A percentile compares a stretch with the other conserved stretches of the same genome.
Conservation (phyloP, 345 rosid genomes). For the Rhodamnia rubescens region DNA sequence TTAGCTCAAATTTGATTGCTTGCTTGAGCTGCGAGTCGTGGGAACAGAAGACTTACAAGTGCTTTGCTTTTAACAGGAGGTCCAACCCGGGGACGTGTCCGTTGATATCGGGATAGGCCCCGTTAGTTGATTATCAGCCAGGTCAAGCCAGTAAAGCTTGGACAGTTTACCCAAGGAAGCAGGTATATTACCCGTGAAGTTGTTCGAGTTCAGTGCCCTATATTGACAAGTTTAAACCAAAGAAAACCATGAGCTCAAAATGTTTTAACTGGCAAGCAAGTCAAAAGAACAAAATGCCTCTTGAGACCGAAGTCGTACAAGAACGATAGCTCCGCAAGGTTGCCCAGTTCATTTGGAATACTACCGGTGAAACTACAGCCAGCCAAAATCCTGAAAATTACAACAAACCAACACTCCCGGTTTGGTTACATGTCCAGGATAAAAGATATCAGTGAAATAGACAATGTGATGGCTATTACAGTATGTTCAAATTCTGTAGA, state of each 20-base stretch:
- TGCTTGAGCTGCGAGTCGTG: not conserved
- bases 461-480: conserved; percentile 30
- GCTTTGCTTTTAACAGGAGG: conserved; percentile 67
- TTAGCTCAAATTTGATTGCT: not conserved
- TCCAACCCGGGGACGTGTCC: conserved; percentile 52
- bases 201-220: conserved; percentile 88
- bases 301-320: conserved; percentile 33
- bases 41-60: conserved; percentile 57
- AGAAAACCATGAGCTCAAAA: not conserved
- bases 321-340: conserved; percentile 74
- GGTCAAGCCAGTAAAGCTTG: conserved; percentile 82
- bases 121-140: conserved; percentile 79
- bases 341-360: conserved; percentile 76
- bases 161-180: conserved; percentile 74
- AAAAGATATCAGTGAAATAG: not conserved
- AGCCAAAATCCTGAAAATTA: conserved; percentile 55
- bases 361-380: conserved; percentile 80
- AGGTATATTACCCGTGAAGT: conserved; percentile 75
- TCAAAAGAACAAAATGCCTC: not conserved
- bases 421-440: not conserved
- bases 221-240: conserved; percentile 10
- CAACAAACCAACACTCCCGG: not conserved
- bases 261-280: not conserved
- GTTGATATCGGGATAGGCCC: conserved; percentile 75
- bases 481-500: conserved; percentile 57